Conservation (phyloP, 2,329 filamentous ascomycete genomes). For the Fusarium anthophilum region DNA sequence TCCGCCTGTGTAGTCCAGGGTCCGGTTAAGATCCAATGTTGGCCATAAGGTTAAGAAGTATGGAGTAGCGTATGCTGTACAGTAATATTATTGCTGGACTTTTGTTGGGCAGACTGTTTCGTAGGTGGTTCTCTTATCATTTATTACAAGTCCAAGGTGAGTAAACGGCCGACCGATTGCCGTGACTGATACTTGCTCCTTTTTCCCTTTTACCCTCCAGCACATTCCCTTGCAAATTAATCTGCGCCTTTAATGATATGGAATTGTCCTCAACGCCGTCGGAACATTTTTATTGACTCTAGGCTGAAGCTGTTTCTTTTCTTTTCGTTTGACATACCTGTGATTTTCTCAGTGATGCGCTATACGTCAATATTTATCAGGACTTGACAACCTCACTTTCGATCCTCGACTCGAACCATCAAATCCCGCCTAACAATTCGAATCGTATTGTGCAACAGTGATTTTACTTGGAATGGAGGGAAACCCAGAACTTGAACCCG, state of each 20-base stretch:
- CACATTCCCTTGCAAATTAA: constrained; percentile 6
- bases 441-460: constrained; percentile 13
- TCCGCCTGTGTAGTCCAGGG: constrained; percentile 30
- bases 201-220: constrained; percentile 10
- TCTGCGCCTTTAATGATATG: constrained; percentile 24
- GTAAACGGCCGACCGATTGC: constrained; percentile 20
- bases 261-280: background rate
- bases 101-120: constrained; percentile 25
- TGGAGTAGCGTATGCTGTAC: constrained; percentile 22
- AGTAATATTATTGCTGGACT: constrained; percentile 16
- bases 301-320: background rate
- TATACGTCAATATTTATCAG: constrained; percentile 2
- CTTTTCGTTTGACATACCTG: background rate
- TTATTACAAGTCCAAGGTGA: constrained; percentile 19
- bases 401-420: constrained; percentile 1
- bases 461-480: constrained; percentile 41
- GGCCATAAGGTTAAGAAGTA: constrained; percentile 25
- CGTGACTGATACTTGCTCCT: constrained; percentile 4
- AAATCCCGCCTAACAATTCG: background rate
- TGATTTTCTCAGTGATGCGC: constrained; percentile 20
- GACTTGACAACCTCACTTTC: constrained; percentile 6
- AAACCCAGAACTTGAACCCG: constrained; percentile 33
- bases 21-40: constrained; percentile 23
- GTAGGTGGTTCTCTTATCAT: constrained; percentile 33
- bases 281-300: background rate